These are phyloP conservation scores for Ceratobasidium sp. DNA, from an alignment of 1,284 basidiomycete genomes.

Conservation along the genomic window DNA sequence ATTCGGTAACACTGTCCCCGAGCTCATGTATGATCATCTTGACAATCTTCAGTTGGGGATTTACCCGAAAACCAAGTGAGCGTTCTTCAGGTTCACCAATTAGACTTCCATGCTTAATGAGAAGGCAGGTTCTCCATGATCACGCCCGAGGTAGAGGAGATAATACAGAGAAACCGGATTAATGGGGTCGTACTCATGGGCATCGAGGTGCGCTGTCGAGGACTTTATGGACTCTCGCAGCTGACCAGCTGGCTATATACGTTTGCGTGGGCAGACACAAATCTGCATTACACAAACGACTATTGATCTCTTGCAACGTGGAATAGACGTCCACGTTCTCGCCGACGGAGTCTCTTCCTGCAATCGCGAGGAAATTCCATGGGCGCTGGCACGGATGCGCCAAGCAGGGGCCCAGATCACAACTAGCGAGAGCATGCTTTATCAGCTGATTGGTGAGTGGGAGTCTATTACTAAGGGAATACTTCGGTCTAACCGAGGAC, in stretches of 20 bases:
- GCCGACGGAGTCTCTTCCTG: slow-evolving; percentile 88
- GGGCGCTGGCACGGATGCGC: slow-evolving; percentile 73
- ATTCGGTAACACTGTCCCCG: slow-evolving; percentile 45
- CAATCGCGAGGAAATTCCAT: slow-evolving; percentile 71
- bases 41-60: slow-evolving; percentile 37
- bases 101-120: neutral
- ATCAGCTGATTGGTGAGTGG: slow-evolving; percentile 73
- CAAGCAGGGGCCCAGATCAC: slow-evolving; percentile 80
- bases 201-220: slow-evolving; percentile 32
- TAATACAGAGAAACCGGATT: slow-evolving; percentile 12
- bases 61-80: slow-evolving; percentile 44
- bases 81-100: neutral
- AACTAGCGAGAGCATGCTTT: slow-evolving; percentile 84
- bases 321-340: slow-evolving; percentile 73
- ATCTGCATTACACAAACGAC: slow-evolving; percentile 89
- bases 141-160: slow-evolving; percentile 43
- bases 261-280: slow-evolving; percentile 67
- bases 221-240: neutral
- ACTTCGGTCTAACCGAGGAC: slow-evolving; percentile 39
- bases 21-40: slow-evolving; percentile 36
- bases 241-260: neutral
- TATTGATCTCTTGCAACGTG: slow-evolving; percentile 68
- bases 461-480: neutral
- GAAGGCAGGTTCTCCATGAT: slow-evolving; percentile 44
- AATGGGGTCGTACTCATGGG: slow-evolving; percentile 39